Conservation (phyloP, 2,329 filamentous ascomycete genomes). For the Acrocalymma vagum region DNA sequence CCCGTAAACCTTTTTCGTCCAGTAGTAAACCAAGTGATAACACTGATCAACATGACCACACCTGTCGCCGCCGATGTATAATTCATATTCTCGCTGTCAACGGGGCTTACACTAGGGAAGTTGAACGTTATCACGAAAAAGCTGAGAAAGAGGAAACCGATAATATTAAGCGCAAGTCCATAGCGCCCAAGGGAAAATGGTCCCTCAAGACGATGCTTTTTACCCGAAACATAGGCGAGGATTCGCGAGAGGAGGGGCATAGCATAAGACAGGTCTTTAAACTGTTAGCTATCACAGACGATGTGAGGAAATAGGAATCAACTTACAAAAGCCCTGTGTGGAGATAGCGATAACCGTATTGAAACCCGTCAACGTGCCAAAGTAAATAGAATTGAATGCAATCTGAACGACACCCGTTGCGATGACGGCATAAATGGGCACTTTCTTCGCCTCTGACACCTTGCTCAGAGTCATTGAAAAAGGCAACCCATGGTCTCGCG, state of each 20-base stretch:
- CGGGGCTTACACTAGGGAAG: conserved; percentile 60
- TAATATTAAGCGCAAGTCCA: conserved; percentile 55
- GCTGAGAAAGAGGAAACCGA: conserved; percentile 61
- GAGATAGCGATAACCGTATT: conserved; percentile 66
- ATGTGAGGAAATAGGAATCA: neutral
- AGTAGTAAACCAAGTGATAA: conserved; percentile 62
- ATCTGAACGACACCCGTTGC: conserved; percentile 59
- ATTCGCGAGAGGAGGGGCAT: conserved; percentile 63
- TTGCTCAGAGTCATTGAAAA: conserved; percentile 58
- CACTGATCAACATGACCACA: conserved; percentile 60
- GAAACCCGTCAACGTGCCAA: conserved; percentile 63
- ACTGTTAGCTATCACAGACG: conserved; percentile 5
- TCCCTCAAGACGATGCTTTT: conserved; percentile 53
- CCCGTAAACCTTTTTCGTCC: conserved; percentile 61
- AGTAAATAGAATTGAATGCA: conserved; percentile 64
- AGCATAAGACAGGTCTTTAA: conserved; percentile 63
- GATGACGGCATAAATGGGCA: conserved; percentile 61
- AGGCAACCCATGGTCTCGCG: conserved; percentile 62
- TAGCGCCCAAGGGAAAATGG: conserved; percentile 57
- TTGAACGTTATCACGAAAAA: conserved; percentile 67
- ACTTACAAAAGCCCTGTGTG: conserved; percentile 64
- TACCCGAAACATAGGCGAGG: conserved; percentile 54
- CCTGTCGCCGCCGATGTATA: conserved; percentile 66
- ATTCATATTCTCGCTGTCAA: conserved; percentile 66
- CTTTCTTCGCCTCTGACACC: conserved; percentile 55